phyloP scores from a whole-genome alignment of 2,329 filamentous ascomycete species.

The Fusarium napiforme region DNA sequence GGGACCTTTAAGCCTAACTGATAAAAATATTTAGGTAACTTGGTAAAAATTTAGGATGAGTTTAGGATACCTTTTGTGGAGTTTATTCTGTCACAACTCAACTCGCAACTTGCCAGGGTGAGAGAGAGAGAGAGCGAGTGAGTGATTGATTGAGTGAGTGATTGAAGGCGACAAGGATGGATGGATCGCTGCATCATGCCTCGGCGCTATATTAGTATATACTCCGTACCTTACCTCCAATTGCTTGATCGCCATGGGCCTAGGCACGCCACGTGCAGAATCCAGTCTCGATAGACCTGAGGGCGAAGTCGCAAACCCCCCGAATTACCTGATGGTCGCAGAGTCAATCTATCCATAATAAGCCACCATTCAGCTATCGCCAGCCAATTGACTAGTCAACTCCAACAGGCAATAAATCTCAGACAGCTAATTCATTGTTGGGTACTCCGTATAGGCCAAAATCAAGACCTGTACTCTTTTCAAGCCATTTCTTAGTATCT shows the following conservation, averaged over 20 bases:
- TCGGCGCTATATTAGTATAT: slow-evolving; percentile 1
- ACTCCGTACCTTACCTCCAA: not conserved
- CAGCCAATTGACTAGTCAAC: not conserved
- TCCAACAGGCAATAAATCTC: not conserved
- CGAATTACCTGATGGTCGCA: not conserved
- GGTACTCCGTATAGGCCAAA: not conserved
- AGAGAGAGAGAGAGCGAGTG: not conserved
- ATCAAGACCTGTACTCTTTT: slow-evolving; percentile 3
- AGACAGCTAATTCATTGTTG: slow-evolving; percentile 2
- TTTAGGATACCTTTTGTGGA: no score
- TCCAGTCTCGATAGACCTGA: not conserved
- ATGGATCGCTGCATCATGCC: slow-evolving; percentile 1
- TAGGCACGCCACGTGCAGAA: slow-evolving; percentile 18
- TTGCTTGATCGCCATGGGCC: not conserved
- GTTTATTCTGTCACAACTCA: not conserved
- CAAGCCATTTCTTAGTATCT: slow-evolving; percentile 14
- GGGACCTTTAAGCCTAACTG: no score
- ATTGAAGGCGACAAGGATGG: not conserved
- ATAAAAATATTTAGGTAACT: no score
- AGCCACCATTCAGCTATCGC: not conserved
- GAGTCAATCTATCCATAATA: not conserved
- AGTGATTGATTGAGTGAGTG: not conserved
- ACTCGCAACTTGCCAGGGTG: not conserved
- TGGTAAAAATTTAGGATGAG: no score
- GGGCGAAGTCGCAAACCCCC: not conserved